Evolutionary conservation across 2,329 filamentous ascomycete species (phyloP).

Genomic region (Arthrobotrys entomopaga): DNA sequence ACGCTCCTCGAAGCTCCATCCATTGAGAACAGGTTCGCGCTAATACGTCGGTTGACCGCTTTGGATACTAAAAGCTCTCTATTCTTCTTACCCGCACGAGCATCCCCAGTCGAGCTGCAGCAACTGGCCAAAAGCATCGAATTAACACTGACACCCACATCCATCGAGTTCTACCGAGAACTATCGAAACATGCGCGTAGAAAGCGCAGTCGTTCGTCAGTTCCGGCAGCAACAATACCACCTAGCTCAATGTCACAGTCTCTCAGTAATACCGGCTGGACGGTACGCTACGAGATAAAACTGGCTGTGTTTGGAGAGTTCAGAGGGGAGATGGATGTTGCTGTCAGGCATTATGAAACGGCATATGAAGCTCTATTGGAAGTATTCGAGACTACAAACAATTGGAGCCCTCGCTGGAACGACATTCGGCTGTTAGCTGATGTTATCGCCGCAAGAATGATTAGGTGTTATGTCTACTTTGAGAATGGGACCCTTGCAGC

Average conservation of each 20-base stretch:
- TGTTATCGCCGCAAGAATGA: constrained; percentile 78
- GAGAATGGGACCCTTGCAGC: constrained; percentile 81
- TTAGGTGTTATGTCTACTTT: constrained; percentile 84
- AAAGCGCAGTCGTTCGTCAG: constrained; percentile 81
- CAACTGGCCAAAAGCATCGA: constrained; percentile 79
- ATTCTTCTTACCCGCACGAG: constrained; percentile 82
- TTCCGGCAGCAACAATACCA: constrained; percentile 82
- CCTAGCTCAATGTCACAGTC: constrained; percentile 88
- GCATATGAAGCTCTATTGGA: constrained; percentile 89
- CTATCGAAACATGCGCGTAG: constrained; percentile 90
- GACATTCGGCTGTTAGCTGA: constrained; percentile 91
- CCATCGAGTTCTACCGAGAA: constrained; percentile 91
- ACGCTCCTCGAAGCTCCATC: constrained; percentile 69
- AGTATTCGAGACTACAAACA: constrained; percentile 86
- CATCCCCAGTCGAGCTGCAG: constrained; percentile 75
- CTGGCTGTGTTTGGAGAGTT: constrained; percentile 90
- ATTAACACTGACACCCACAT: constrained; percentile 75
- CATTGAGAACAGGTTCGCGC: constrained; percentile 79
- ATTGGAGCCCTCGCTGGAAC: constrained; percentile 89
- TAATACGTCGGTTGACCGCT: constrained; percentile 80
- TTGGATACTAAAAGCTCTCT: constrained; percentile 82
- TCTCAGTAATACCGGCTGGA: constrained; percentile 87
- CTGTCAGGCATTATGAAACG: constrained; percentile 84
- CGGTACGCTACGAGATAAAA: constrained; percentile 94
- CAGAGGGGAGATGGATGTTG: constrained; percentile 88